These are phyloP conservation scores for Blastocrithidia nonstop DNA, from an alignment of 208 protist genomes.

Conservation along the genomic window DNA sequence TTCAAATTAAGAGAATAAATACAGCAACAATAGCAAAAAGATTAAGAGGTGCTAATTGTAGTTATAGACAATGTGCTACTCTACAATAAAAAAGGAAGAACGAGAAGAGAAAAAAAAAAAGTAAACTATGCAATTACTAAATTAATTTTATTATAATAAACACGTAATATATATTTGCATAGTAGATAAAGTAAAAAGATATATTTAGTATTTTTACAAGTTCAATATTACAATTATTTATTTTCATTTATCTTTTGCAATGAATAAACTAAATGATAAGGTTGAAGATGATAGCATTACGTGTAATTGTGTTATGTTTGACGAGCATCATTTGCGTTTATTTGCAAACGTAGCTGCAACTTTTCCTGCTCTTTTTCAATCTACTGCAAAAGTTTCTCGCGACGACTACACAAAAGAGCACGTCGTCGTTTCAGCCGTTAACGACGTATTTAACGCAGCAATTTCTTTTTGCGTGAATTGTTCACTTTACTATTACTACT, in stretches of 20 bases:
- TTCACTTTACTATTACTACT: not conserved
- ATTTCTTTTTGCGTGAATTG: too few relatives aligned
- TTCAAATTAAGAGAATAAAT: not conserved
- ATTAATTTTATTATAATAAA: not conserved
- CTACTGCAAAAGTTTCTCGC: conserved; percentile 25
- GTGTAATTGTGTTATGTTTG: conserved; percentile 6
- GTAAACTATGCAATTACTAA: not conserved
- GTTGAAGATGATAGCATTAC: not conserved
- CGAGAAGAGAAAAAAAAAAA: conserved; percentile 3
- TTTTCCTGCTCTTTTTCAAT: conserved; percentile 72
- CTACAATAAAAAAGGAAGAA: conserved; percentile 4
- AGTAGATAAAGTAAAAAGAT: not conserved
- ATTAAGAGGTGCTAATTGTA: too few relatives aligned
- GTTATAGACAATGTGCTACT: too few relatives aligned
- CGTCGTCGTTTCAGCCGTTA: conserved; percentile 7
- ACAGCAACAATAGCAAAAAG: not conserved
- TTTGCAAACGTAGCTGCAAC: conserved; percentile 34
- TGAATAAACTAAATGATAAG: not conserved
- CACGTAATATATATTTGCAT: not conserved
- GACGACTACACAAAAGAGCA: conserved; percentile 10
- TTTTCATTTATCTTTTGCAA: not conserved
- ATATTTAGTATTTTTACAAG: conserved; percentile 2
- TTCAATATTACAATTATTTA: not conserved
- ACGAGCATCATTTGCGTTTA: conserved; percentile 30
- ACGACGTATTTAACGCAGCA: too few relatives aligned